Evolutionary conservation across 176 grass and related monocot genomes (phyloP), one percentile per base, ranked within the genome.

Genomic region (Paspalum vaginatum): DNA sequence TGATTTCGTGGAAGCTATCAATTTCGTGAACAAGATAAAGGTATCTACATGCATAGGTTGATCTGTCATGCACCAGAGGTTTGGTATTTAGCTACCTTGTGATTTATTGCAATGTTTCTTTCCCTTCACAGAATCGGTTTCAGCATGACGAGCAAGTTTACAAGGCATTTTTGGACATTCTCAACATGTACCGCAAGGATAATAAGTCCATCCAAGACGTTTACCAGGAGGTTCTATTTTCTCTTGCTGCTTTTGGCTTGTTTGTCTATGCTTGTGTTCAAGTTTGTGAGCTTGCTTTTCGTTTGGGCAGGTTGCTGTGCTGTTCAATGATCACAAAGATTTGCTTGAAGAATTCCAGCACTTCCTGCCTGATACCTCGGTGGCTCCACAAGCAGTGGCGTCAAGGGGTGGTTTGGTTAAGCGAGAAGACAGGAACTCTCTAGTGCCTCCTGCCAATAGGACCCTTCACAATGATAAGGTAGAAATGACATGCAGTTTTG

Each of bases 1-100:
- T 13, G 96, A 99, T 88, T 99, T 99, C 78, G 96, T 89, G 40
- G 96, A 99, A 81, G 96, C 96, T 22, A 99, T 99, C 81, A 91
- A 91, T 89, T 99, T 99, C 38, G 96, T 99, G 24, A 99, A 99
- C 82, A 99, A 95, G 88, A 99, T 99, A 27, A 99, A 99, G 86
- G 96, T 95, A 71, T 64, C 48, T 46, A 77, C 51, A 74, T 38
- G 9, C 40, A 15, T 37, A 22, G 9, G 22, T 50, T 63, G 6
- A 84, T 65, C 58, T 54, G 18, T 80, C 38, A 52, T 53, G n/a
- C n/a, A n/a, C n/a, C n/a, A 18, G 56, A 26, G 53, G 9, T 25
- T 2, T 75, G 42, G 42, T 58, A 77, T 44, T 11, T 55, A 51
- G 17, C 5, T 21, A 61, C 27, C 44, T 64, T 13, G 11, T 4